These are phyloP conservation scores for Jackrogersella minutella DNA, from an alignment of 495 filamentous ascomycete genomes.

Conservation along the genomic window DNA sequence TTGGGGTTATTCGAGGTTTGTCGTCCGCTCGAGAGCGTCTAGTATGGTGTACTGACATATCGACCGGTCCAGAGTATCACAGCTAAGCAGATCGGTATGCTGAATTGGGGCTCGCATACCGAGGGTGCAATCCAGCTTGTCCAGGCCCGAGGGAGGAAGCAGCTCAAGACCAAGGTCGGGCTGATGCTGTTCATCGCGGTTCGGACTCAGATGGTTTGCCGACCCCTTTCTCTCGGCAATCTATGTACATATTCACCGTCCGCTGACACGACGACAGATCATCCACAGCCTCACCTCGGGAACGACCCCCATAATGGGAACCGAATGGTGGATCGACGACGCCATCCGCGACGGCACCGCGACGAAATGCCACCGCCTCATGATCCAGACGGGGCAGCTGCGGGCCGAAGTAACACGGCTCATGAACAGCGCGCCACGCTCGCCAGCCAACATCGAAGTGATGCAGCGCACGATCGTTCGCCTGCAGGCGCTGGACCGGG, in stretches of 20 bases:
- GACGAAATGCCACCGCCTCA: slow-evolving; percentile 51
- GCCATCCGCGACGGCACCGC: slow-evolving; percentile 52
- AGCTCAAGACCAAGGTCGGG: slow-evolving; percentile 56
- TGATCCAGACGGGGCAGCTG: slow-evolving; percentile 56
- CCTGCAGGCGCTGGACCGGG: slow-evolving; percentile 53
- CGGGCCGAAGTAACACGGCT: slow-evolving; percentile 54
- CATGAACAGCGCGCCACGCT: slow-evolving; percentile 47
- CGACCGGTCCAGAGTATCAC: slow-evolving; percentile 50
- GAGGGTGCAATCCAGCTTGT: slow-evolving; percentile 64
- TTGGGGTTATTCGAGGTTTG: slow-evolving; percentile 71
- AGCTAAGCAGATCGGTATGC: slow-evolving; percentile 53
- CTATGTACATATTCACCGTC: too few relatives aligned
- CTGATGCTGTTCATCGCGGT: slow-evolving; percentile 61
- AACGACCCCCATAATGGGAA: slow-evolving; percentile 55
- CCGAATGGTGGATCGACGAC: slow-evolving; percentile 61
- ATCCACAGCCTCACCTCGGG: slow-evolving; percentile 56
- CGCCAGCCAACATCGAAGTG: slow-evolving; percentile 48
- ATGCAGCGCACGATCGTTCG: slow-evolving; percentile 53
- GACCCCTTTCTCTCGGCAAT: not conserved
- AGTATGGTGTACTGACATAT: slow-evolving; percentile 15
- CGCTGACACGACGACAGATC: slow-evolving; percentile 44
- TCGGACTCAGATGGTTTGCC: slow-evolving; percentile 59
- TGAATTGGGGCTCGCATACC: slow-evolving; percentile 63
- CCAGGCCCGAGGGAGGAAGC: slow-evolving; percentile 59
- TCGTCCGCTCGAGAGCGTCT: slow-evolving; percentile 3